Evolutionary conservation across 1,139 yeast genomes (phyloP), one percentile per base, ranked within the genome.

Genomic region (Yamadazyma pseudoaaseri): DNA sequence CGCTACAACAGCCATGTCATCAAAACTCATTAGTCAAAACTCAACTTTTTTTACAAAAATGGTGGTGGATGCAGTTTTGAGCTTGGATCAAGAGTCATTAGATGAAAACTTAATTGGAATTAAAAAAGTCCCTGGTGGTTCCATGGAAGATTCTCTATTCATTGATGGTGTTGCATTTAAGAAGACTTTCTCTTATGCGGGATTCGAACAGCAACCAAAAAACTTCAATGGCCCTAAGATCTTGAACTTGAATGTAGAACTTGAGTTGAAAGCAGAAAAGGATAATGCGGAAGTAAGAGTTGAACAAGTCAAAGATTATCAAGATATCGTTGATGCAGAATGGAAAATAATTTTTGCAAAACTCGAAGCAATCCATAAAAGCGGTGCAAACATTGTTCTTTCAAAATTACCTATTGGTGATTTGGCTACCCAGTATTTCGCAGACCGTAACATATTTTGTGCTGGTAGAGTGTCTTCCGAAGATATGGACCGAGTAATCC

Each of bases 211-310:
- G 67, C 98, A 94, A 62, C 99, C 98, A 33, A 92, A 92, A 62
- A 66, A 62, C 37, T 87, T 94, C 56, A 52, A 54, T 11, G 69
- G 86, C 57, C 96, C 99, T 31, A 86, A 83, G 60, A 81, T 94
- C 46, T 68, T 92, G 38, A 80, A 82, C 49, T 72, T 92, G 52
- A 92, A 94, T 56, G 92, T 94, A 25, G 99, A 92, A 60, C 73
- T 92, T 47, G 99, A 92, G 65, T 77, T 92, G 55, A 92, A 92
- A 67, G 97, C 98, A 2, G 99, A 92, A 65, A 90, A 87, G 67
- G 99, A 92, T 60, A 92, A 92, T 57, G 99, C 99, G n/a, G 99
- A 92, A 68, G 97, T 92, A 20, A 79, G 98, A 50, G 95, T 92
- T 34, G 95, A 87, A 51, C 85, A 89, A 56, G 97, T 92, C 34